Evolutionary conservation across 495 filamentous ascomycete species (phyloP), one percentile per base, ranked within the genome.

Genomic region (Sordaria brevicollis): DNA sequence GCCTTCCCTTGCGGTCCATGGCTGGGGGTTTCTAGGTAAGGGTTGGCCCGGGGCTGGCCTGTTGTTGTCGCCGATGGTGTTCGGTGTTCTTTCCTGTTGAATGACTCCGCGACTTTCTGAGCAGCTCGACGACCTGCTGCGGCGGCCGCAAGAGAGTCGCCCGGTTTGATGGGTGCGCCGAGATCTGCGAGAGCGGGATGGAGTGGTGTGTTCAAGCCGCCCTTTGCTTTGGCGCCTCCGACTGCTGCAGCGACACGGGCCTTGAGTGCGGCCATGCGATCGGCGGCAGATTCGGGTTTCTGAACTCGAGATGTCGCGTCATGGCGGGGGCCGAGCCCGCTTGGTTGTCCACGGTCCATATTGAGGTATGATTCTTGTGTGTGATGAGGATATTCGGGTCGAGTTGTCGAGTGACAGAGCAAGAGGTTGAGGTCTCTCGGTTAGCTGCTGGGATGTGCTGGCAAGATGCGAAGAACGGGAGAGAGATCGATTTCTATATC

Each of bases 181-280:
- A 88, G 82, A 76, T 96, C 93, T 62, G 91, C 90, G 67, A 98
- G 86, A 34, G 92, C 92, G 21, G 94, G 94, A 76, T 98, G 94
- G 67, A 98, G 86, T 66, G 92, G 93, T 25, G 95, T 91, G 75
- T 94, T 94, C 35, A 98, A 81, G 34, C 94, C 94, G 71, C 94
- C 92, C 78, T 83, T 81, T 71, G 85, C 81, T 77, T 87, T 87
- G 79, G 81, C 79, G 11, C 78, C 84, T 57, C 85, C 85, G 19
- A 92, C 89, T 65, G 92, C 89, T 62, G 91, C 91, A 41, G 90
- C 91, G 11, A 96, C 89, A 77, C 92, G 86, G 4, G 93, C 93
- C 78, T 91, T 96, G 82, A 97, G 82, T n/a, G 88, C 87, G 1
- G 87, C 89, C 65, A 91, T 79, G 13, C 75, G 74, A 69, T 81